Base-by-base conservation (phyloP, 192 early-diverging fungal species). In the Linnemannia schmuckeri region DNA sequence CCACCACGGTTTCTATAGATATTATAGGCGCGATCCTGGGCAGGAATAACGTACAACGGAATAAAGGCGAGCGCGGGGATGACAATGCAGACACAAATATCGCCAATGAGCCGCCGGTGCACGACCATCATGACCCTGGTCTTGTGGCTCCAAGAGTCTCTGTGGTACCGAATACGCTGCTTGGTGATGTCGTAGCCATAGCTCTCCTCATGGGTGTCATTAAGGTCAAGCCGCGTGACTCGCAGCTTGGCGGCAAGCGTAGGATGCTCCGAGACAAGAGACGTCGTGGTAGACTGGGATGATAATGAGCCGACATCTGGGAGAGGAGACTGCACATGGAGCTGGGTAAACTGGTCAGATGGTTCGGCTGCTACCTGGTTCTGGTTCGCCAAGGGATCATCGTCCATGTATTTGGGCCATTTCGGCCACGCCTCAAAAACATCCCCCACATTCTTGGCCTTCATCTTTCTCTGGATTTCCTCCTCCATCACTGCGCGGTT, bases 161-260 rank as follows among this genome's bases (percentile, higher is more conserved):
- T 76, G 15, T 41, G 30, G 46, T 77, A 82, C 6, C 49, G 41
- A 38, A 77, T 82, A 4, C 63, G 69, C 18, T 61, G 8, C 17
- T 76, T 76, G 12, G 70, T 61, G 37, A 82, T 77, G 35, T 82
- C 81, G 70, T 77, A 82, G 22, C 69, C 70, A 40, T 72, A 77
- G 18, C 33, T 46, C 24, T 63, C 70, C 15, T 82, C 75, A 42
- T 54, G 33, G 30, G 47, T 75, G 12, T 55, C 69, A 30, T 63
- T 76, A n/a, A 82, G 8, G 35, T 82, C 81, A 17, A 76, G 27
- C 33, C 38, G 69, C 1, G 55, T 18, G 27, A 77, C 49, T 24
- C 66, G 40, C 4, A 76, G 40, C 57, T 82, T 82, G 30, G 81
- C 42, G 2, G 81, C 81, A 40, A 82, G 55, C 7, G 75, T 46